Evolutionary conservation across 2,329 filamentous ascomycete species (phyloP).

Genomic region (Westerdykella ornata): DNA sequence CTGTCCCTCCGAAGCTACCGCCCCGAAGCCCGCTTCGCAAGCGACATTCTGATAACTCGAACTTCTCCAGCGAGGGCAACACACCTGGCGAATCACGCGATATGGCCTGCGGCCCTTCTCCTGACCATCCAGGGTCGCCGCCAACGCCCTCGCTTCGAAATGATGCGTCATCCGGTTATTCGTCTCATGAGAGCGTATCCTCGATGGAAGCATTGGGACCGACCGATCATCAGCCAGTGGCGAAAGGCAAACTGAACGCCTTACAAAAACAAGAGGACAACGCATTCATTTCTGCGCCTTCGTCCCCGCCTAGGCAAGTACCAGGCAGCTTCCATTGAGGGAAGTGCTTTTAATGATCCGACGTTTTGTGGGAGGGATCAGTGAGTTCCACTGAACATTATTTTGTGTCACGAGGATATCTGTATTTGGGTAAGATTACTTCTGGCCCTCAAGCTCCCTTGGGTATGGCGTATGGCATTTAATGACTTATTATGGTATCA

Average conservation of each 20-base stretch:
- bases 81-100: slow-evolving; percentile 8
- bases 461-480: no score
- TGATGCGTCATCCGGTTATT: slow-evolving; percentile 27
- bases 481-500: no score
- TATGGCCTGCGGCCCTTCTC: slow-evolving; percentile 15
- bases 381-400: no score
- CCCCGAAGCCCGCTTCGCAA: slow-evolving; percentile 61
- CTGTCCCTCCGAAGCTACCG: slow-evolving; percentile 69
- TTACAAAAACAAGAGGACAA: slow-evolving; percentile 29
- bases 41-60: slow-evolving; percentile 31
- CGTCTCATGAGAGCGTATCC: slow-evolving; percentile 23
- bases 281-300: slow-evolving; percentile 40
- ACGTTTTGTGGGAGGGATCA: background rate
- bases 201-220: slow-evolving; percentile 20
- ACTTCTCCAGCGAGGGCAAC: slow-evolving; percentile 17
- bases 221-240: slow-evolving; percentile 16
- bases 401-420: no score
- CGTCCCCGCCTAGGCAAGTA: slow-evolving; percentile 27
- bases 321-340: slow-evolving; percentile 26
- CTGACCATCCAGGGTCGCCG: slow-evolving; percentile 20
- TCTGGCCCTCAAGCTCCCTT: no score
- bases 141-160: slow-evolving; percentile 32
- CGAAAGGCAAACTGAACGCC: slow-evolving; percentile 18
- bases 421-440: no score
- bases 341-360: background rate